phyloP scores from a whole-genome alignment of 495 filamentous ascomycete genomes.

The Elaphomyces granulatus region DNA sequence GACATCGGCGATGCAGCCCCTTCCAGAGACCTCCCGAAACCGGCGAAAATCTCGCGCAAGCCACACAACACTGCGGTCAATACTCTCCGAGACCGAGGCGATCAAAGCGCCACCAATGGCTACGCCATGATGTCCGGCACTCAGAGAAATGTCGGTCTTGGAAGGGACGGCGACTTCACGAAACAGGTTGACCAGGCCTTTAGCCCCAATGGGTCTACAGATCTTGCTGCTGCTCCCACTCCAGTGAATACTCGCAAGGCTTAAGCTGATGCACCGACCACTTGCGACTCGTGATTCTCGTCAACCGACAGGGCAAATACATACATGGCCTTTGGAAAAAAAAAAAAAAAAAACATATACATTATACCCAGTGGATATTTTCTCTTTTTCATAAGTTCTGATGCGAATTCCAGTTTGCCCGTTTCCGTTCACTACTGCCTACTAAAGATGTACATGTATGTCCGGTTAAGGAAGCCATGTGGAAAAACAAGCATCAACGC shows the following conservation, averaged over 20 bases:
- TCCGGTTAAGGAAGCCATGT: too few relatives aligned
- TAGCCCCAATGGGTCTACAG: constrained; percentile 18
- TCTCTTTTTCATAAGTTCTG: too few relatives aligned
- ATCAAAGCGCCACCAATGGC: constrained; percentile 9
- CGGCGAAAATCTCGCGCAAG: constrained; percentile 56
- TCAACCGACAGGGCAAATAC: too few relatives aligned
- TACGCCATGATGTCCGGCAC: constrained; percentile 7
- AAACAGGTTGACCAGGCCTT: constrained; percentile 43
- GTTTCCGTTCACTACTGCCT: too few relatives aligned
- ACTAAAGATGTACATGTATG: too few relatives aligned
- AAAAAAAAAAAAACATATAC: too few relatives aligned
- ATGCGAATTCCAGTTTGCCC: too few relatives aligned
- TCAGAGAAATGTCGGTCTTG: constrained; percentile 8
- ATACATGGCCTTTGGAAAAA: too few relatives aligned
- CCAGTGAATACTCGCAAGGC: neutral
- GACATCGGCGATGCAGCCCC: constrained; percentile 65
- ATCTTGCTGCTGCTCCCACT: neutral
- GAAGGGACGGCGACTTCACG: constrained; percentile 29
- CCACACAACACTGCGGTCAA: constrained; percentile 28
- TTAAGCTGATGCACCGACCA: too few relatives aligned
- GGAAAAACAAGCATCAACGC: too few relatives aligned
- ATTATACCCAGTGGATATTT: too few relatives aligned
- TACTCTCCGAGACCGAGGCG: constrained; percentile 5
- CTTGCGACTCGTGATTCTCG: too few relatives aligned
- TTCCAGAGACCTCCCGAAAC: constrained; percentile 52